Conservation (phyloP, 257 asterid genomes). For the Nyctanthes arbortristis region DNA sequence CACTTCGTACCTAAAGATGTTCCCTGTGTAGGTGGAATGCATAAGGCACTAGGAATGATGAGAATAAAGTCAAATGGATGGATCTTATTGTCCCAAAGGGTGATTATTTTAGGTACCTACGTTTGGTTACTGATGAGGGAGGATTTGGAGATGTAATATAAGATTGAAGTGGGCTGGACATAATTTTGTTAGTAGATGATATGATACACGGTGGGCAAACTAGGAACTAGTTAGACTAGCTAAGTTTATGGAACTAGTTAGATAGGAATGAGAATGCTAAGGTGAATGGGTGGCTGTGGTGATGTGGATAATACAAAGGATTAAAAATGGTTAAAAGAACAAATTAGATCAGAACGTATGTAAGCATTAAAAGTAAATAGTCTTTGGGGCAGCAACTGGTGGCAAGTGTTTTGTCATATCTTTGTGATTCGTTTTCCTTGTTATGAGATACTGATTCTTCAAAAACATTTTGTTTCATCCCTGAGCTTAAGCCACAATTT, state of each 20-base stretch:
- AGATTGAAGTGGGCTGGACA: neutral
- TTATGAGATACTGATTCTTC: neutral
- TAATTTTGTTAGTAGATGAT: no score
- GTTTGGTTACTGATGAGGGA: neutral
- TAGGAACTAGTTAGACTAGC: neutral
- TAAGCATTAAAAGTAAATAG: neutral
- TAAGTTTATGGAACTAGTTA: neutral
- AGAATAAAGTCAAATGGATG: neutral
- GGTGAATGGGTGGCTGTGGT: neutral
- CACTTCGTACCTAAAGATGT: no score
- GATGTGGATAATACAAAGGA: neutral
- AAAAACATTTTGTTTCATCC: neutral
- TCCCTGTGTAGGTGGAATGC: no score
- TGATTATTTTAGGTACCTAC: neutral
- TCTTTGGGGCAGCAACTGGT: neutral
- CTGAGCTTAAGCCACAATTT: constrained; percentile 11
- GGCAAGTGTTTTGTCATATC: constrained; percentile 4
- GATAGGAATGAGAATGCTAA: neutral
- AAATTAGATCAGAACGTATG: no score
- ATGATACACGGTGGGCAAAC: neutral
- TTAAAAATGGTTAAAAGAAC: no score
- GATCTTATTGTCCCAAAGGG: neutral
- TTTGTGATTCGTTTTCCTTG: neutral
- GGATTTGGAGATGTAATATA: neutral
- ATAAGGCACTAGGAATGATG: no score